Conservation (phyloP, 2,329 filamentous ascomycete genomes). For the Nemania serpens region DNA sequence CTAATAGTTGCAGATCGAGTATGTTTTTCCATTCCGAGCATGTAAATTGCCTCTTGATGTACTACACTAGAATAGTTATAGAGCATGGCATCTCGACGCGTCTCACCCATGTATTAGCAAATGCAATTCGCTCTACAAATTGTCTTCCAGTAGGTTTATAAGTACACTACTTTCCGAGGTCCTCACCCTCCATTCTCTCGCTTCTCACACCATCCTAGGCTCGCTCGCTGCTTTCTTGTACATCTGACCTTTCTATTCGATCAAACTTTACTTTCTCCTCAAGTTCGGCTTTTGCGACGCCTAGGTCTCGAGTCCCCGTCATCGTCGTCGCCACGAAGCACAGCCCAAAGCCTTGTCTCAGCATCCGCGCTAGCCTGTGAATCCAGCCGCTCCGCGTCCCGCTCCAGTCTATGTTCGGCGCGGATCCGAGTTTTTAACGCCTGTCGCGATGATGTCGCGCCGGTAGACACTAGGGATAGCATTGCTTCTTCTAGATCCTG, state of each 20-base stretch:
- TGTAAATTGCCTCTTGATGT: neutral
- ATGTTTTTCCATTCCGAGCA: neutral
- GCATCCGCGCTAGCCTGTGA: constrained; percentile 27
- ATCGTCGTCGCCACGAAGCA: constrained; percentile 25
- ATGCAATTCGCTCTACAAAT: neutral
- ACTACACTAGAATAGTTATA: neutral
- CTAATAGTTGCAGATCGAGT: neutral
- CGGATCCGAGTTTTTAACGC: constrained; percentile 30
- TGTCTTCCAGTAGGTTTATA: no score
- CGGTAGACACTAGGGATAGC: constrained; percentile 26
- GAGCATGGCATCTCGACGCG: neutral
- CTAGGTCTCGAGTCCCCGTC: neutral
- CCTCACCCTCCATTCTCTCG: no score
- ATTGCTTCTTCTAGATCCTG: constrained; percentile 38
- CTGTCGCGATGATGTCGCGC: constrained; percentile 24
- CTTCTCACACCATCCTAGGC: neutral
- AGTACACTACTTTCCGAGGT: no score
- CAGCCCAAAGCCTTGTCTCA: constrained; percentile 35
- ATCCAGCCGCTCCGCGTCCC: constrained; percentile 34
- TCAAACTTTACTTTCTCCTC: no score
- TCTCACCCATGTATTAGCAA: neutral
- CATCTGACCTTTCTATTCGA: no score
- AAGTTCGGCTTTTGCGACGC: neutral
- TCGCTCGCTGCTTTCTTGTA: no score
- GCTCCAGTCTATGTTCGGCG: constrained; percentile 36